Conservation (phyloP, 495 filamentous ascomycete genomes). For the Cenococcum geophilum region DNA sequence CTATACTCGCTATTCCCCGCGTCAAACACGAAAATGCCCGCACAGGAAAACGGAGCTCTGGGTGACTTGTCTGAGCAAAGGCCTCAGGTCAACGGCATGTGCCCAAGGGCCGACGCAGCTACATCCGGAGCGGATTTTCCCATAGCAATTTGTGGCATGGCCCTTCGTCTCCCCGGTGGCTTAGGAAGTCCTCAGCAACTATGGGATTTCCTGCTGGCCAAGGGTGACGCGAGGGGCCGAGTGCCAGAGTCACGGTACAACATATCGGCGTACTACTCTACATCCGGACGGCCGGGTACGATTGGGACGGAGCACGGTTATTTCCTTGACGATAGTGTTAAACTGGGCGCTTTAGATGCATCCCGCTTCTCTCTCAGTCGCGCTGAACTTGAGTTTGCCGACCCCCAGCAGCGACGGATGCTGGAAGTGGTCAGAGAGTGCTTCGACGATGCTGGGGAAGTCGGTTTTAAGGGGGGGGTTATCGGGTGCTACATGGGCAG, state of each 20-base stretch:
- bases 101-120: no score
- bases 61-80: no score
- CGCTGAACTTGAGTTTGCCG: conserved; percentile 4
- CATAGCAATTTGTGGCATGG: conserved; percentile 56
- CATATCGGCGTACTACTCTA: neutral
- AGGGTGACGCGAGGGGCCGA: neutral
- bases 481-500: conserved; percentile 9
- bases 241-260: neutral
- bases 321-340: conserved; percentile 11
- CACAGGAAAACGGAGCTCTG: no score
- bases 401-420: conserved; percentile 15
- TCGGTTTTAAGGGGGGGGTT: neutral
- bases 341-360: conserved; percentile 9
- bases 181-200: conserved; percentile 49
- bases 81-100: no score
- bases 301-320: conserved; percentile 3
- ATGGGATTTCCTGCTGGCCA: conserved; percentile 48
- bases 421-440: conserved; percentile 13
- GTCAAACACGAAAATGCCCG: no score
- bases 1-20: no score
- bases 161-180: conserved; percentile 54
- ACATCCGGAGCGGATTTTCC: no score
- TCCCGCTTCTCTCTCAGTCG: conserved; percentile 10
- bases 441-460: conserved; percentile 12
- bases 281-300: neutral